Percentiles rank a stretch among this genome's conserved stretches.
phyloP scores from a whole-genome alignment of 345 rosid species.

The Melaleuca quinquenervia region DNA sequence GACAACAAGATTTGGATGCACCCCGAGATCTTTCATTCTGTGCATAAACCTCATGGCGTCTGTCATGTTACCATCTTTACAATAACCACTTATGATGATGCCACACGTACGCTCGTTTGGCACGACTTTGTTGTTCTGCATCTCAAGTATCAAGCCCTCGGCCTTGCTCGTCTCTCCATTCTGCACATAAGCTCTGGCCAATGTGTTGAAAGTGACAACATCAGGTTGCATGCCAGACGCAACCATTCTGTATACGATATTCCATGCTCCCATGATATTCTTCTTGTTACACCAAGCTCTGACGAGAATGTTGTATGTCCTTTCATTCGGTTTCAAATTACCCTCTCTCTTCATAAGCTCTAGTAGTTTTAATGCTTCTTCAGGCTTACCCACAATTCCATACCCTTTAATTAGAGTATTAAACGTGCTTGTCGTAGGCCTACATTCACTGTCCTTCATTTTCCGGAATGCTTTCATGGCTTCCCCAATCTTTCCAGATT shows the following conservation, averaged over 20 bases:
- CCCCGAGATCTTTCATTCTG: constrained; percentile 76
- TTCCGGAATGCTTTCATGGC: constrained; percentile 69
- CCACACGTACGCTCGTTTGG: constrained; percentile 86
- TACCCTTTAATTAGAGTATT: constrained; percentile 88
- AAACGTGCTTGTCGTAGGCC: constrained; percentile 73
- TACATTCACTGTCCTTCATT: constrained; percentile 75
- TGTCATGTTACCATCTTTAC: constrained; percentile 70
- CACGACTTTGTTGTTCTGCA: constrained; percentile 45
- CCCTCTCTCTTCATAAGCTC: constrained; percentile 45
- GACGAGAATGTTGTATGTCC: constrained; percentile 75
- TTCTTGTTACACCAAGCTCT: constrained; percentile 73
- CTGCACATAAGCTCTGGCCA: constrained; percentile 70
- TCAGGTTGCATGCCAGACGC: constrained; percentile 61
- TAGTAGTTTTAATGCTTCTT: constrained; percentile 56
- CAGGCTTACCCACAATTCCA: constrained; percentile 62
- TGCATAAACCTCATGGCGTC: constrained; percentile 69
- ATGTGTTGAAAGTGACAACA: constrained; percentile 70
- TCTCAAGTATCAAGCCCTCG: constrained; percentile 64
- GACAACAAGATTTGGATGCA: constrained; percentile 73
- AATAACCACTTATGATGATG: constrained; percentile 64
- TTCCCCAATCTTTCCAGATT: constrained; percentile 65
- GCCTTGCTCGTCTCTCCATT: constrained; percentile 48
- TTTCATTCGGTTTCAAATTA: constrained; percentile 52
- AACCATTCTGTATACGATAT: constrained; percentile 56
- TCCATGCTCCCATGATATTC: constrained; percentile 71